phyloP scores from a whole-genome alignment of 2,329 filamentous ascomycete species.

The Elsinoe batatas region DNA sequence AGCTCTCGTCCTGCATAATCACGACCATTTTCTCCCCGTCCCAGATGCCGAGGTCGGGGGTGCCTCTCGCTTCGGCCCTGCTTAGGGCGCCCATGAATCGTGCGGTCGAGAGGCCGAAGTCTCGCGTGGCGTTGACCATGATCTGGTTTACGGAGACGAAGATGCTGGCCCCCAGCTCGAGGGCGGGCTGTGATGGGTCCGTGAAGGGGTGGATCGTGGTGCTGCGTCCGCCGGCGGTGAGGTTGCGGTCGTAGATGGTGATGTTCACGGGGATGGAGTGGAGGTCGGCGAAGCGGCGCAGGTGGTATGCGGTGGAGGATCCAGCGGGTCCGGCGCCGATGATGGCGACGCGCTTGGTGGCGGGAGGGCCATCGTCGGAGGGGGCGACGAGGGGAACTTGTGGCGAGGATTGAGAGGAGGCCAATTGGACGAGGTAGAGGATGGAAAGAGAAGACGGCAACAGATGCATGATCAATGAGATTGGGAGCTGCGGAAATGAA shows the following conservation, averaged over 20 bases:
- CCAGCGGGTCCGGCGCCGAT: slow-evolving; percentile 82
- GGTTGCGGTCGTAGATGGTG: slow-evolving; percentile 74
- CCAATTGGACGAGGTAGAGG: neutral
- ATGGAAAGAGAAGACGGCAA: neutral
- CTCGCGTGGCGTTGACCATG: slow-evolving; percentile 59
- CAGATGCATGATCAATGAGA: neutral
- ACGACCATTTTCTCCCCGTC: slow-evolving; percentile 68
- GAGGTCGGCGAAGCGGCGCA: slow-evolving; percentile 59
- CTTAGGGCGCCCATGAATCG: slow-evolving; percentile 18
- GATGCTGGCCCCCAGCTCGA: slow-evolving; percentile 86
- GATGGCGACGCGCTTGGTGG: slow-evolving; percentile 11
- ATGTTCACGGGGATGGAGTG: slow-evolving; percentile 59
- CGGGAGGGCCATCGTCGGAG: neutral
- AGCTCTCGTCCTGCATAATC: slow-evolving; percentile 49
- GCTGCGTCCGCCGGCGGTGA: slow-evolving; percentile 72
- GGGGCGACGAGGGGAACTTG: neutral
- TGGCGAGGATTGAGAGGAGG: neutral
- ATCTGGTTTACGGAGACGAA: slow-evolving; percentile 82
- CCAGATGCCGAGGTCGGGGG: slow-evolving; percentile 66
- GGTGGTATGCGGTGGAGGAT: slow-evolving; percentile 74
- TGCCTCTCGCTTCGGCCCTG: slow-evolving; percentile 38
- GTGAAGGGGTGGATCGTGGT: slow-evolving; percentile 73
- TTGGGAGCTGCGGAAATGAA: neutral
- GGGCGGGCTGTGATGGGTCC: slow-evolving; percentile 49
- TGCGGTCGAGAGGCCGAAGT: slow-evolving; percentile 56